Evolutionary conservation across 2,329 filamentous ascomycete species (phyloP).

Genomic region (Aschersonia sp.): DNA sequence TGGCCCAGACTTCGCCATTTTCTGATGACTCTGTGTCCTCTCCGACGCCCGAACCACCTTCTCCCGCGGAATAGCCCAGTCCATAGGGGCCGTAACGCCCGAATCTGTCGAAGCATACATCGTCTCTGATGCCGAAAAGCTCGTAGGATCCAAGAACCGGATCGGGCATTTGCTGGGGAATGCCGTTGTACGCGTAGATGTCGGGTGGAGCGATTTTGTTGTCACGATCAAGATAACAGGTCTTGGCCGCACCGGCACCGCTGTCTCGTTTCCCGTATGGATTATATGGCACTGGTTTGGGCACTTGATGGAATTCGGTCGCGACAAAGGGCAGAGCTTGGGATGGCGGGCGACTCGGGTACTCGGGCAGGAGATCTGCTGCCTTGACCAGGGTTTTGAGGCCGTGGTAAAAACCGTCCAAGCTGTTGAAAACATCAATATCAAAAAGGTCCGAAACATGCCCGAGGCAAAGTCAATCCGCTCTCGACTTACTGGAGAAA

Average conservation of each 20-base stretch:
- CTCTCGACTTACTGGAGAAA: constrained; percentile 23
- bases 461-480: too few relatives aligned
- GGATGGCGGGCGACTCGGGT: constrained; percentile 36
- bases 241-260: constrained; percentile 30
- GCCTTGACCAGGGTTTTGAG: constrained; percentile 54
- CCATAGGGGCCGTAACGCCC: constrained; percentile 76
- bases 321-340: constrained; percentile 16
- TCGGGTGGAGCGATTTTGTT: constrained; percentile 44
- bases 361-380: constrained; percentile 56
- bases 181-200: constrained; percentile 52
- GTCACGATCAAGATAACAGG: constrained; percentile 49
- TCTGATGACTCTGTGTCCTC: constrained; percentile 59
- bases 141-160: constrained; percentile 65
- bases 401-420: constrained; percentile 69
- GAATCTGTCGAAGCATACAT: constrained; percentile 80
- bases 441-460: too few relatives aligned
- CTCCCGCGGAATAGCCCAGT: constrained; percentile 60
- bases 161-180: constrained; percentile 65
- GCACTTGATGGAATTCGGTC: constrained; percentile 19
- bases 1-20: constrained; percentile 42
- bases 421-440: constrained; percentile 31
- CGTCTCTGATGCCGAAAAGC: constrained; percentile 56
- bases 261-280: constrained; percentile 43
- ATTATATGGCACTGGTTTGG: constrained; percentile 40
- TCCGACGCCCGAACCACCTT: constrained; percentile 58